Percentiles rank a stretch among this genome's conserved stretches.
phyloP scores from a whole-genome alignment of 2,329 filamentous ascomycete species.

The Cladorrhinum sp. region DNA sequence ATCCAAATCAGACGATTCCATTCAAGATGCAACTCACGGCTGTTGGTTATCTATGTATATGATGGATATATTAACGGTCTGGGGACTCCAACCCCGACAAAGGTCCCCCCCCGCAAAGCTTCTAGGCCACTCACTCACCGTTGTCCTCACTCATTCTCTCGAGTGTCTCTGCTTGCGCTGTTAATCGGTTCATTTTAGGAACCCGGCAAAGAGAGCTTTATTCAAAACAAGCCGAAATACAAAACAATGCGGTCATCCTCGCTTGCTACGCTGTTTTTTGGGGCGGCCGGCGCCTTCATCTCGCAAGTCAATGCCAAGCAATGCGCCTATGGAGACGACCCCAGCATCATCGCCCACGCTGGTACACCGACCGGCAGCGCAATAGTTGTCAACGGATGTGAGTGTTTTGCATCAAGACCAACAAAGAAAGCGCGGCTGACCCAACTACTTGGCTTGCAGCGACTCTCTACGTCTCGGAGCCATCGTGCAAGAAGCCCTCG shows the following conservation, averaged over 20 bases:
- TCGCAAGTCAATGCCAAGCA: slow-evolving; percentile 1
- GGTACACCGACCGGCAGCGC: slow-evolving; percentile 19
- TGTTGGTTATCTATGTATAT: too few relatives aligned
- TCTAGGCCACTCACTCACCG: too few relatives aligned
- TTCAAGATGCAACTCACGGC: too few relatives aligned
- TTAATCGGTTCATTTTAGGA: neutral
- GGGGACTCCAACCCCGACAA: too few relatives aligned
- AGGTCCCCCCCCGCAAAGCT: too few relatives aligned
- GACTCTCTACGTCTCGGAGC: slow-evolving; percentile 20
- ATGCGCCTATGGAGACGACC: slow-evolving; percentile 12
- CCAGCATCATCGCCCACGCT: slow-evolving; percentile 17
- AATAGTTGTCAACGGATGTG: neutral
- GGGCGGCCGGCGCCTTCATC: neutral
- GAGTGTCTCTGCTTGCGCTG: too few relatives aligned
- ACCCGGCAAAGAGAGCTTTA: too few relatives aligned
- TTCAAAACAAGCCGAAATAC: too few relatives aligned
- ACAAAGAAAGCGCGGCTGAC: slow-evolving; percentile 2
- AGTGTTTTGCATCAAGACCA: slow-evolving; percentile 4
- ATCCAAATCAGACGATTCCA: too few relatives aligned
- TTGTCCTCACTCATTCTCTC: too few relatives aligned
- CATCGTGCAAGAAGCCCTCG: slow-evolving; percentile 1
- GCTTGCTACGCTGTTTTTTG: slow-evolving; percentile 1
- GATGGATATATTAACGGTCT: too few relatives aligned
- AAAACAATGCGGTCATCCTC: neutral
- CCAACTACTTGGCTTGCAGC: slow-evolving; percentile 2